Evolutionary conservation across 1,284 basidiomycete genomes (phyloP), one percentile per base, ranked within the genome.

Genomic region (Tylopilus sp.): DNA sequence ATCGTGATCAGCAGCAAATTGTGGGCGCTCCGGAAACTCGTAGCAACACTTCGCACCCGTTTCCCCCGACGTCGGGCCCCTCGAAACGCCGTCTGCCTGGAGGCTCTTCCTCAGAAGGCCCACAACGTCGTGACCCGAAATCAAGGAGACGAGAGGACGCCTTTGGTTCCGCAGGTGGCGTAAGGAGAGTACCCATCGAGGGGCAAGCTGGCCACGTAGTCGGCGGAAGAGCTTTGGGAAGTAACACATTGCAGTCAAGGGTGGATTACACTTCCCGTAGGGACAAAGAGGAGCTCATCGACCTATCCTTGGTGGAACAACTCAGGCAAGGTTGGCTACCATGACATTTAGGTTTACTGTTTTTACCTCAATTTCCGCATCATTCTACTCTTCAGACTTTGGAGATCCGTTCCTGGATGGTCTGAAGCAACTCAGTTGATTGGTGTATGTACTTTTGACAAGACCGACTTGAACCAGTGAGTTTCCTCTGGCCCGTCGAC

Each of bases 371-470:
- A 31, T 28, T 8, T 39, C 31, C 21, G 56, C 36, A 40, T 51
- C 43, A 4, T 35, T 30, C 44, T 26, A 12, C 29, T 50, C 40
- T 29, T 31, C 55, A 76, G 74, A 71, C 48, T 73, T 77, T 41
- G 75, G 75, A 30, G 76, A 76, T 54, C 74, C 74, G n/a, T 73
- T 77, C 51, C 62, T 76, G 45, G 73, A 77, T 3, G 34, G 46
- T 38, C 43, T 42, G 15, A 63, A 63, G 42, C 58, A 54, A 26
- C 35, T 53, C 35, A 54, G 60, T 7, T 66, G 46, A 60, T 54
- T 21, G 34, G 17, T 17, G 41, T 44, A 5, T n/a, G 18, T 28
- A 15, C 31, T 38, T 17, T 14, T 18, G 15, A 28, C n/a, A 15
- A 15, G 44, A 4, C 20, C 38, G 39, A 45, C 43, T n/a, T 3